Evolutionary conservation across 1,284 basidiomycete species (phyloP), one percentile per base, ranked within the genome.

Genomic region (Neolentinus lepideus): DNA sequence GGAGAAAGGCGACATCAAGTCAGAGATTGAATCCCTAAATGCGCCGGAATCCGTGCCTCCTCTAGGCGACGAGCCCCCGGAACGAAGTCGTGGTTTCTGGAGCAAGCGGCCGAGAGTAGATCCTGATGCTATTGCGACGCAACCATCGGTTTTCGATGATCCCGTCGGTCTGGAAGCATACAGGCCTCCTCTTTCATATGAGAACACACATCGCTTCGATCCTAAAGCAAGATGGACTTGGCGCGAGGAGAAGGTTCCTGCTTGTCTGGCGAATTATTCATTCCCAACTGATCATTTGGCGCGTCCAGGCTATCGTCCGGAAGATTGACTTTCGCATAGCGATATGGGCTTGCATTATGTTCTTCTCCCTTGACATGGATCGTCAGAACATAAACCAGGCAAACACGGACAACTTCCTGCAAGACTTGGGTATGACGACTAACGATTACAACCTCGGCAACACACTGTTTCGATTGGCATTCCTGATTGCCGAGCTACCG

Each of bases 361-460:
- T 88, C 69, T 83, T 83, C 62, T 71, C 73, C 12, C 66, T 83
- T 36, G 67, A 43, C 53, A 64, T 86, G 51, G 84, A 87, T 61
- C 72, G 83, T 24, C 68, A 70, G 53, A 85, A 85, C 61, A 64
- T 86, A 54, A 69, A 67, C 16, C 79, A 84, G 63, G 87, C 87
- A 1, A 88, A 87, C 62, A 78, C 84, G 1, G 81, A 85, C 61
- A 82, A 79, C 61, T 77, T 91, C 62, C 72, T 90, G 19, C 64
- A 70, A 0, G 86, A 90, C 65, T 69, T 90, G 9, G 61, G 69
- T 4, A 64, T 87, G 67, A 82, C 75, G 3, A 88, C 83, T 0
- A 65, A 87, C 58, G 81, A 87, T 61, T 86, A 76, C 66, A 88
- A 90, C 66, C 66, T 80, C 29, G 88, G 84, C 14, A 88, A 85